Percentiles rank a stretch among this genome's conserved stretches.
Conservation (phyloP, 192 early-diverging fungal species). For the Backusella liffmaniae region DNA sequence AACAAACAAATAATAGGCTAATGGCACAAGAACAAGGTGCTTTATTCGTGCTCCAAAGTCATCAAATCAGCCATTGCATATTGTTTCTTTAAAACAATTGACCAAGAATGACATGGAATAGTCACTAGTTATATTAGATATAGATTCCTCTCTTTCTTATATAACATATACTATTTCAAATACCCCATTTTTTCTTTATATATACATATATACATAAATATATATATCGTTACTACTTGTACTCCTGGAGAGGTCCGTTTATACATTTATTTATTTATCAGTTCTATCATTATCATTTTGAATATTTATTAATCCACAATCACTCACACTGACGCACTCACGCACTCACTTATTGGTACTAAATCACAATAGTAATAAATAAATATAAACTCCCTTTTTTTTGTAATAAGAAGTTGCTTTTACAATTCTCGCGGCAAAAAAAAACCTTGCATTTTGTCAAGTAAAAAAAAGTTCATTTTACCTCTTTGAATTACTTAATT, state of each 20-base stretch:
- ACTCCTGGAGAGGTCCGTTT: background rate
- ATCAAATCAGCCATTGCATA: slow-evolving; percentile 8
- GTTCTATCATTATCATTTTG: no score
- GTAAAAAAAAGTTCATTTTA: background rate
- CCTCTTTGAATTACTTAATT: no score
- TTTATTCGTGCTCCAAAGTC: slow-evolving; percentile 14
- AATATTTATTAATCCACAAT: no score
- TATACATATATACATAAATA: background rate
- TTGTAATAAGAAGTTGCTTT: background rate
- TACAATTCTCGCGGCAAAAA: background rate
- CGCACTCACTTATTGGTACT: no score
- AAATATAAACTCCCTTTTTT: background rate
- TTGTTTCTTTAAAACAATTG: slow-evolving; percentile 6
- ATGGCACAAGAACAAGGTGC: slow-evolving; percentile 10
- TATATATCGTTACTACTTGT: background rate
- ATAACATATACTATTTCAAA: background rate
- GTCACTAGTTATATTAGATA: background rate
- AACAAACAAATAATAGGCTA: background rate
- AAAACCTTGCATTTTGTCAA: background rate
- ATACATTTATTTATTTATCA: background rate
- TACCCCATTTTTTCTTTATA: no score
- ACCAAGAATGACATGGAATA: slow-evolving; percentile 4
- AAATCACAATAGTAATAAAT: no score
- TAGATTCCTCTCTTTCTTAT: background rate
- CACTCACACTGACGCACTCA: no score